Evolutionary conservation across 192 early-diverging fungal species (phyloP).

Genomic region (Coemansia sp.): DNA sequence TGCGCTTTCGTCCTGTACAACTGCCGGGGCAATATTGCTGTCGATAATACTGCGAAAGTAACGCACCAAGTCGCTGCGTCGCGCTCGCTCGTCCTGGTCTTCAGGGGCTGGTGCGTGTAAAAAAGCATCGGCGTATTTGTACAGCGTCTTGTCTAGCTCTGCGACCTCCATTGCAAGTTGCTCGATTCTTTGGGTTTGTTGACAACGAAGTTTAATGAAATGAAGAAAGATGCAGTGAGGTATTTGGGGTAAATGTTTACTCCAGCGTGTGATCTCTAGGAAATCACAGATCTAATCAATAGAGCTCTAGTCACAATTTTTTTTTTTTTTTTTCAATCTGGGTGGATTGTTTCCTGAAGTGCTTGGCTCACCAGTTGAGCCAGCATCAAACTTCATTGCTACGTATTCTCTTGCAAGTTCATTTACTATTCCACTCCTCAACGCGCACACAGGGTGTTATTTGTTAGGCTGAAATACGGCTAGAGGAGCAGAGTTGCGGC

Average conservation of each 20-base stretch:
- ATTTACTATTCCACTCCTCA: background rate
- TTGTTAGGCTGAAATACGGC: background rate
- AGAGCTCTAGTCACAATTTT: constrained; percentile 2
- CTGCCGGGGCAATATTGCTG: constrained; percentile 36
- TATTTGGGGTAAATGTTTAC: background rate
- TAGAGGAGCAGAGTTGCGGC: background rate
- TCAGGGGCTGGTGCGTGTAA: constrained; percentile 9
- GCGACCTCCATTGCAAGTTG: constrained; percentile 9
- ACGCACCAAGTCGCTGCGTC: constrained; percentile 21
- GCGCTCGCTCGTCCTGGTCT: constrained; percentile 20
- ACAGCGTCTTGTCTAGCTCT: constrained; percentile 37
- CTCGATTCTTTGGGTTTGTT: background rate
- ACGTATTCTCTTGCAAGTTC: background rate
- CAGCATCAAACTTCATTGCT: background rate
- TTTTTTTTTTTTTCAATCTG: background rate
- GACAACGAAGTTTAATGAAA: background rate
- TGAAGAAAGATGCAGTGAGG: background rate
- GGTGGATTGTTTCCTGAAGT: background rate
- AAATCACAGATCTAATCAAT: background rate
- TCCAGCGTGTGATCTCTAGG: background rate
- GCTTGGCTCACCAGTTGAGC: background rate
- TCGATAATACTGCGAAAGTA: constrained; percentile 40
- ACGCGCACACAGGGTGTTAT: background rate
- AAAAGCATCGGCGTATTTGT: constrained; percentile 46
- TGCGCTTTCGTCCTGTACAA: constrained; percentile 17